Evolutionary conservation across 768 basidiomycete genomes (phyloP), one percentile per base, ranked within the genome.

Genomic region (Lactarius hatsudake): DNA sequence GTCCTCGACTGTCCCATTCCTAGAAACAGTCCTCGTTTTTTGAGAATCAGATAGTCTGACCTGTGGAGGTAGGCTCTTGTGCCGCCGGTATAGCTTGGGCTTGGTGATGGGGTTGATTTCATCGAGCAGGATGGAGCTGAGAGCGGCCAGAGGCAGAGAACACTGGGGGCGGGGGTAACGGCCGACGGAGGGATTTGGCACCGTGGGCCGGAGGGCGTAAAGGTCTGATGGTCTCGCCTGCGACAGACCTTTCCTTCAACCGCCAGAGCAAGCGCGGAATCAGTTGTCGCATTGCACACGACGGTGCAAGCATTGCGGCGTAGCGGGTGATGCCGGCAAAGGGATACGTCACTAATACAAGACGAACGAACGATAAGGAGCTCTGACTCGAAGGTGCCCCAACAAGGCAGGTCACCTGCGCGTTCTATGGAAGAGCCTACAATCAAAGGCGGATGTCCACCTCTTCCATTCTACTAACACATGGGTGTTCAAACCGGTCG

Each of bases 51-150:
- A 62, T 7, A 81, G 71, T 30, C 72, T 73, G 1, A 83, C 74
- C 34, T 75, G 76, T 4, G 89, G 88, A 2, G 87, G 85, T 12
- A 83, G 76, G 58, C 79, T 73, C 71, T 91, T 93, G 75, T 88
- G 86, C 36, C 77, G 80, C 18, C 71, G 72, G 77, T 86, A 90
- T 40, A 75, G 73, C 26, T 76, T 74, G 20, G 84, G 80, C 68
- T 81, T 73, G 32, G 81, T 82, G 66, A 92, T 79, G 40, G 86
- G 86, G 75, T 86, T 90, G 23, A 71, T 66, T 30, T 79, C 73
- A 62, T 84, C 79, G 30, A 93, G 80, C 28, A 94, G 76, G 64
- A 93, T 84, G 9, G 91, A 93, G 57, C 78, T n/a, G 80, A 43
- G 77, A 76, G 20, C 79, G 74, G 62, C 85, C 76, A 57, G 83